Percentiles rank a stretch among this genome's conserved stretches.
Evolutionary conservation across 2,329 filamentous ascomycete genomes (phyloP).

Genomic region (Clonostachys rosea): DNA sequence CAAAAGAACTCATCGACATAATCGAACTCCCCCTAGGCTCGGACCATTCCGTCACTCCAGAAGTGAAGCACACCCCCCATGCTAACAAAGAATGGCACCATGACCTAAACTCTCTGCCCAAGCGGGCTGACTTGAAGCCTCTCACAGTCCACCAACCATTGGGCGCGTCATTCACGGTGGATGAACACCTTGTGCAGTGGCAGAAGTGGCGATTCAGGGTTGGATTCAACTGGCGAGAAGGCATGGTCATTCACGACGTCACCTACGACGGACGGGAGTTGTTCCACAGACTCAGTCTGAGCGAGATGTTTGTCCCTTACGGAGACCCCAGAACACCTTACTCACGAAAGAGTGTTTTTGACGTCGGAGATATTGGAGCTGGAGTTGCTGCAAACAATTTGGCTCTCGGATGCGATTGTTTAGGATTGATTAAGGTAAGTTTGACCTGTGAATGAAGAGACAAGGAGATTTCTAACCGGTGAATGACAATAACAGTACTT

Average conservation of each 20-base stretch:
- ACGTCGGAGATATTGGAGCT: slow-evolving; percentile 63
- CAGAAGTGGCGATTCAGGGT: slow-evolving; percentile 67
- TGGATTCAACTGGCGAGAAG: slow-evolving; percentile 66
- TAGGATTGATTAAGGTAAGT: slow-evolving; percentile 52
- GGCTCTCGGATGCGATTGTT: slow-evolving; percentile 61
- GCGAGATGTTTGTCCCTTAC: slow-evolving; percentile 66
- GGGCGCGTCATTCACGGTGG: slow-evolving; percentile 34
- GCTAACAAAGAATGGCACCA: slow-evolving; percentile 29
- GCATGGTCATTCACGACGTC: slow-evolving; percentile 64
- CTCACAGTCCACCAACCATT: slow-evolving; percentile 39
- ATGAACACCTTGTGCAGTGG: slow-evolving; percentile 43
- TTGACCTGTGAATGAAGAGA: background rate
- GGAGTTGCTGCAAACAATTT: slow-evolving; percentile 64
- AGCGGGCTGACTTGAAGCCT: slow-evolving; percentile 51
- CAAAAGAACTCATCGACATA: slow-evolving; percentile 21
- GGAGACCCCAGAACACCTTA: slow-evolving; percentile 59
- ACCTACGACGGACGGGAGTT: slow-evolving; percentile 60
- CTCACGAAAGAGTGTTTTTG: slow-evolving; percentile 65
- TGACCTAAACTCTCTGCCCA: slow-evolving; percentile 30
- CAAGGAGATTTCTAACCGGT: slow-evolving; percentile 1
- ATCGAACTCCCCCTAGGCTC: slow-evolving; percentile 16
- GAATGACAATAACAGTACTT: slow-evolving; percentile 18
- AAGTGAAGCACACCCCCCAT: slow-evolving; percentile 16
- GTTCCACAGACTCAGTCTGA: slow-evolving; percentile 60
- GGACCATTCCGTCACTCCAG: slow-evolving; percentile 34